phyloP scores from a whole-genome alignment of 495 filamentous ascomycete species.

The Aspergillus diversus region DNA sequence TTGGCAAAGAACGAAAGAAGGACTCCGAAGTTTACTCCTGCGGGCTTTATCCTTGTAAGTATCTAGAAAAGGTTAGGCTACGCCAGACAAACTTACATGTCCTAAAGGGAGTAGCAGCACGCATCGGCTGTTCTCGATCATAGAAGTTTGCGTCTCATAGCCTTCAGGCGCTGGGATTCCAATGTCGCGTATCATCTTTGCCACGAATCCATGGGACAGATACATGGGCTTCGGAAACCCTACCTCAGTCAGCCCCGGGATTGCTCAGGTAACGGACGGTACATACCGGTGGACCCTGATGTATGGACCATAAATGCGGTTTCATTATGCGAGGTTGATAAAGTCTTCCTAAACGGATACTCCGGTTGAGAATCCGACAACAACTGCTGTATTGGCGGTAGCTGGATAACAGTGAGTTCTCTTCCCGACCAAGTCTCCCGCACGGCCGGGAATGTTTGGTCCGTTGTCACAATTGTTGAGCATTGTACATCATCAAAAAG shows the following conservation, averaged over 20 bases:
- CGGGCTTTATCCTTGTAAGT: constrained; percentile 10
- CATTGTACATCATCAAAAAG: constrained; percentile 17
- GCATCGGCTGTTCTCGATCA: constrained; percentile 14
- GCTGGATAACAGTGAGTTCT: constrained; percentile 10
- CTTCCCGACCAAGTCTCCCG: constrained; percentile 1
- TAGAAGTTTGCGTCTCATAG: constrained; percentile 15
- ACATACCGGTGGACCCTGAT: constrained; percentile 8
- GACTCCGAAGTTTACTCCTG: constrained; percentile 11
- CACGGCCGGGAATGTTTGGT: constrained; percentile 6
- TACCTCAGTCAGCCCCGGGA: neutral
- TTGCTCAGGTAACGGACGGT: too few species aligned
- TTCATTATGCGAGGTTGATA: constrained; percentile 1
- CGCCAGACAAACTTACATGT: constrained; percentile 7
- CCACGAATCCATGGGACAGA: constrained; percentile 11
- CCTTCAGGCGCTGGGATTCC: constrained; percentile 11
- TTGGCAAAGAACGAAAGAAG: constrained; percentile 12
- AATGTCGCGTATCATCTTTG: constrained; percentile 13
- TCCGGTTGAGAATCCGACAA: constrained; percentile 7
- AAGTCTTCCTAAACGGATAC: constrained; percentile 3
- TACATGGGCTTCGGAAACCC: constrained; percentile 16
- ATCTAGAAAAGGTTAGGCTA: neutral
- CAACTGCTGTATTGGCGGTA: constrained; percentile 11
- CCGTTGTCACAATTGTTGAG: constrained; percentile 17
- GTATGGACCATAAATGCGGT: constrained; percentile 13
- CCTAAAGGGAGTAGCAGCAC: constrained; percentile 11